phyloP scores from a whole-genome alignment of 2,329 filamentous ascomycete species.

The Colletotrichum agaves region DNA sequence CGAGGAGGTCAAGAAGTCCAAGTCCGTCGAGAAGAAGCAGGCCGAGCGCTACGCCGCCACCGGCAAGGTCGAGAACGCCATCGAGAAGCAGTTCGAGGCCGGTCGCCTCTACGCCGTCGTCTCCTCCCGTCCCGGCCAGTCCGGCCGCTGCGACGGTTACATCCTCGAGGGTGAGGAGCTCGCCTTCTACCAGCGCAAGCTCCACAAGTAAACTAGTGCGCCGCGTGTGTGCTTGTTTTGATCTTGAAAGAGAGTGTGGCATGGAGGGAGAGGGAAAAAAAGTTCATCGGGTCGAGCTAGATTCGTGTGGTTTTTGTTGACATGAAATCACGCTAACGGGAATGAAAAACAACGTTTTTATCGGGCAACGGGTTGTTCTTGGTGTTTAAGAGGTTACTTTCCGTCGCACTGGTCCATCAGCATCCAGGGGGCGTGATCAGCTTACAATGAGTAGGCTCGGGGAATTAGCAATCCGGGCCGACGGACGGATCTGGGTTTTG shows the following conservation, averaged over 20 bases:
- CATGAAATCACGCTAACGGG: slow-evolving; percentile 31
- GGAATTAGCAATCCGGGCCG: slow-evolving; percentile 24
- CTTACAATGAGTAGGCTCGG: slow-evolving; percentile 29
- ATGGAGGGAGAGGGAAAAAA: neutral
- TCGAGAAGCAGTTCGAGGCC: slow-evolving; percentile 99
- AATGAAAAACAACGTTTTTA: slow-evolving; percentile 38
- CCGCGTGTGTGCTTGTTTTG: neutral
- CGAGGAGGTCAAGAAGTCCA: slow-evolving; percentile 90
- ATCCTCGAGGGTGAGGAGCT: slow-evolving; percentile 99
- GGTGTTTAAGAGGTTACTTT: slow-evolving; percentile 37
- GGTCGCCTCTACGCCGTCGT: slow-evolving; percentile 96
- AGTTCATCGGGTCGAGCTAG: slow-evolving; percentile 10
- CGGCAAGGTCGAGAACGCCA: slow-evolving; percentile 91
- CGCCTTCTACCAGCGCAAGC: slow-evolving; percentile 99
- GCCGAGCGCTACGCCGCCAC: slow-evolving; percentile 80
- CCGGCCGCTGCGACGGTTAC: slow-evolving; percentile 96
- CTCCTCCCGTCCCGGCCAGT: slow-evolving; percentile 94
- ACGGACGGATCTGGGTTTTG: slow-evolving; percentile 35
- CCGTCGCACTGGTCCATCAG: slow-evolving; percentile 28
- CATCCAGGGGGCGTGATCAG: slow-evolving; percentile 31
- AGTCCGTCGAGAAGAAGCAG: slow-evolving; percentile 97
- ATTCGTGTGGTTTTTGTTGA: slow-evolving; percentile 3
- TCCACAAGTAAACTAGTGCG: slow-evolving; percentile 84
- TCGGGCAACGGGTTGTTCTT: slow-evolving; percentile 37
- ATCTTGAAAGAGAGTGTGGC: neutral